Base-by-base conservation (phyloP, 2,329 filamentous ascomycete species). In the Beauveria caledonica region DNA sequence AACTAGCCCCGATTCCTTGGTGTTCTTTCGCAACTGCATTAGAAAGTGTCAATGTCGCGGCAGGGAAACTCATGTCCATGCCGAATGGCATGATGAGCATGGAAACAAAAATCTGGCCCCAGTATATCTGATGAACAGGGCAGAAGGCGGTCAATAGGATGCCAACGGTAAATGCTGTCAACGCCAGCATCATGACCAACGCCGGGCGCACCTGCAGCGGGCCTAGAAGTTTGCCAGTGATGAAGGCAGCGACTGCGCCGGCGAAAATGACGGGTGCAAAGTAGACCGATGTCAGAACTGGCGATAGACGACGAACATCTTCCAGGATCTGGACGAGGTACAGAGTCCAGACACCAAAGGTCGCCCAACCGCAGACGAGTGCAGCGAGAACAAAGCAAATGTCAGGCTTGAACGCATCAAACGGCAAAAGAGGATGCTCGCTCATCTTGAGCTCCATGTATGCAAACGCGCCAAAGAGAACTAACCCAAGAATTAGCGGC, bases 61-160 rank as follows among this genome's bases (percentile, higher is more conserved):
- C 81, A 0, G 86, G 86, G 65, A 86, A 86, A 2, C 77, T 82
- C 78, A 87, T 86, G 68, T 89, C 85, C 80, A 87, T 85, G 2
- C 84, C 84, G 65, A 80, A 85, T 0, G 83, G 80, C 70, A 82
- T 83, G 50, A 88, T 66, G 3, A 87, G 25, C 5, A 83, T 74
- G 3, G 77, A 77, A 10, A 86, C 76, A 66, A 89, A 89, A 0
- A 80, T 76, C 63, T 86, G 81, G 19, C 74, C 76, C 86, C 86
- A 89, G 71, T 88, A 89, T 0, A 73, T 78, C 68, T 87, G 83
- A 5, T 77, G 64, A 0, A 78, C 72, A 0, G 85, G 83, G 2
- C 79, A 75, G 10, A 76, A 76, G 10, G 75, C 76, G 27, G 77
- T 74, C 7, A 83, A 65, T 6, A 76, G 63, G 5, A 74, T 72